Conservation (phyloP, 2,329 filamentous ascomycete genomes). For the Bipolaris victoriae region DNA sequence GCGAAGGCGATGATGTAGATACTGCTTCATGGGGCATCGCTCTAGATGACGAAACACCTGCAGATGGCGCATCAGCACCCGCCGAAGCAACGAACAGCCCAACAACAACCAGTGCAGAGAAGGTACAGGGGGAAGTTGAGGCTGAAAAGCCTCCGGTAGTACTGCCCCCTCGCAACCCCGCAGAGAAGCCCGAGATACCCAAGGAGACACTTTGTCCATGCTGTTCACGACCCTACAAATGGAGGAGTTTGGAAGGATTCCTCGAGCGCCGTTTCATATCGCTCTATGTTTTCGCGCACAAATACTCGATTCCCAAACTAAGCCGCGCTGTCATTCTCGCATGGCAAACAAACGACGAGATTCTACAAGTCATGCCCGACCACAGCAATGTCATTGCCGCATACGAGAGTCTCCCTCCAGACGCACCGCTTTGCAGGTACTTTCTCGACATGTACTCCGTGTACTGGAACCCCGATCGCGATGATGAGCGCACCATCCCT, state of each 20-base stretch:
- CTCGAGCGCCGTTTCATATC: conserved; percentile 45
- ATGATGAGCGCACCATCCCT: conserved; percentile 39
- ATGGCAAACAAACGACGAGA: conserved; percentile 47
- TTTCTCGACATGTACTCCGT: conserved; percentile 48
- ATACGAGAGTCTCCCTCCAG: conserved; percentile 39
- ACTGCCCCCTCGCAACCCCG: conserved; percentile 37
- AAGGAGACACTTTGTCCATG: conserved; percentile 46
- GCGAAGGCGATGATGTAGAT: conserved; percentile 42
- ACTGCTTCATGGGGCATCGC: conserved; percentile 44
- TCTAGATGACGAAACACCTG: conserved; percentile 39
- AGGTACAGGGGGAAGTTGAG: conserved; percentile 39
- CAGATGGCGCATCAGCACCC: conserved; percentile 15
- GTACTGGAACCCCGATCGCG: conserved; percentile 46
- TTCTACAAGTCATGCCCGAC: conserved; percentile 46
- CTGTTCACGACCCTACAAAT: conserved; percentile 46
- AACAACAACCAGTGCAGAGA: conserved; percentile 33
- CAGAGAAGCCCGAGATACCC: conserved; percentile 43
- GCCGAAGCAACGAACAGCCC: conserved; percentile 19
- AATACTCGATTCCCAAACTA: conserved; percentile 41
- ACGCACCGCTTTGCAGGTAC: conserved; percentile 41
- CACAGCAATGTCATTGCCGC: conserved; percentile 47
- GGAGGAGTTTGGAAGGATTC: conserved; percentile 47
- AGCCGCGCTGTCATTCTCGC: conserved; percentile 42
- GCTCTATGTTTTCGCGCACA: conserved; percentile 43
- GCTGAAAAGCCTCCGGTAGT: conserved; percentile 30